A percentile compares a stretch with the other conserved stretches of the same genome.
These are phyloP conservation scores for Tetraselmis chui DNA, from an alignment of 139 green algal species.

Conservation along the genomic window DNA sequence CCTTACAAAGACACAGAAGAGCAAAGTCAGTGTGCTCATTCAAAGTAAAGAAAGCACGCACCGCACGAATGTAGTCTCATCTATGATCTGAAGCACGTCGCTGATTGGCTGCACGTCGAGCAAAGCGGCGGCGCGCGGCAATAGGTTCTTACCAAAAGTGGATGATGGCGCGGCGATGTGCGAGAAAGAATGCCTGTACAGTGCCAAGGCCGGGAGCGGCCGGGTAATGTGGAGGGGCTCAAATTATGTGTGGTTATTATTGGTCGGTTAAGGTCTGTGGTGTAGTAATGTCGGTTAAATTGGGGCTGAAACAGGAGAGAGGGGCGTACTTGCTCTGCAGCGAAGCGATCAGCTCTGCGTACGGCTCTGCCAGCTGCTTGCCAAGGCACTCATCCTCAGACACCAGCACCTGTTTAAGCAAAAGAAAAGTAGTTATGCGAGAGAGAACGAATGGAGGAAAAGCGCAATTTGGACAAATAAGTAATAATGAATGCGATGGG, in stretches of 20 bases:
- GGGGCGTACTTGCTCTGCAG: constrained; percentile 37
- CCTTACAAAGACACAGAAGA: not conserved
- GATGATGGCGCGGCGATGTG: constrained; percentile 63
- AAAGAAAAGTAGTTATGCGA: too few relatives aligned
- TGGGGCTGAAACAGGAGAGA: too few relatives aligned
- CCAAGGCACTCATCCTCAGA: constrained; percentile 47
- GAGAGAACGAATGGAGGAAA: too few relatives aligned
- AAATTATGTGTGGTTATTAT: too few relatives aligned
- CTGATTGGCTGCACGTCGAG: constrained; percentile 67
- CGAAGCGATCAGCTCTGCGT: constrained; percentile 28
- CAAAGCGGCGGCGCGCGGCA: constrained; percentile 78
- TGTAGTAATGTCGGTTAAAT: too few relatives aligned
- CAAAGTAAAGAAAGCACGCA: not conserved
- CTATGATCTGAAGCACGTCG: constrained; percentile 58
- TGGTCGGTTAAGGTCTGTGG: too few relatives aligned
- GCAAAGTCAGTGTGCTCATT: not conserved
- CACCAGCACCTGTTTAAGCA: constrained; percentile 56
- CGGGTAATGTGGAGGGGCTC: too few relatives aligned
- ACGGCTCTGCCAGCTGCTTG: constrained; percentile 56
- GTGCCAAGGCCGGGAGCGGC: not conserved
- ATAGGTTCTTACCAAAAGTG: constrained; percentile 73
- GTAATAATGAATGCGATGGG: too few relatives aligned
- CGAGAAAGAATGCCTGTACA: constrained; percentile 42
- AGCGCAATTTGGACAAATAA: too few relatives aligned
- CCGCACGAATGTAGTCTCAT: constrained; percentile 55